Evolutionary conservation across 495 filamentous ascomycete genomes (phyloP), one percentile per base, ranked within the genome.

Genomic region (Penicillium arizonense): DNA sequence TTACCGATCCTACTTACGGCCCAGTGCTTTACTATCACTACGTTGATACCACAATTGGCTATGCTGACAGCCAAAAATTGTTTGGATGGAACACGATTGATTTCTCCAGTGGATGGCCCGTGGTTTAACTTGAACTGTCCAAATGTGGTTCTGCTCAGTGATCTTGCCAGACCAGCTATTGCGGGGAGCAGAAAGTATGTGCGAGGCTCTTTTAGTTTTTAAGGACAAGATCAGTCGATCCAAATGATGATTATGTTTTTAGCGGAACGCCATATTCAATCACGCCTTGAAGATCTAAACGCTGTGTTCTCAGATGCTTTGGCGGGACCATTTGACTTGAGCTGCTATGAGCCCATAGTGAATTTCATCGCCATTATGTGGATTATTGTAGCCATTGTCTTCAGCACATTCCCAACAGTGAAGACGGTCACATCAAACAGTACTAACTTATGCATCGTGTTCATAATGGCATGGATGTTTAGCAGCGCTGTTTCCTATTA

Each of bases 11-110:
- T 1, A 65, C 51, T 7, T 55, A 72, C 0, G 76, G 77, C 2
- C 64, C 81, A 26, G 75, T 90, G 12, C 74, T 90, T 13, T 90
- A 90, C 62, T 90, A 90, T 57, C 85, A 89, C 58, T 89, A 89
- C 35, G 67, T 83, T 20, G 77, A 90, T 58, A 88, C 81, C 0
- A 79, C 56, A 3, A 73, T 89, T 55, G 86, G 87, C 0, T 85
- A 82, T 56, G 80, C 72, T 0, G 85, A 89, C 64, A 74, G 72
- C 1, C 73, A 88, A 56, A 84, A 86, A 60, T 69, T 72, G 44
- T 87, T 90, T 56, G 86, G 88, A 4, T 86, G 82, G 79, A 90
- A 89, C 47, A 63, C 61, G 8, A 77, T 91, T 51, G 67, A 78
- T 40, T 90, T 82, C 57, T 80, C 81, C 0, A 79, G 68, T 23